phyloP scores from a whole-genome alignment of 2,329 filamentous ascomycete genomes.

The Helminthosporium solani region DNA sequence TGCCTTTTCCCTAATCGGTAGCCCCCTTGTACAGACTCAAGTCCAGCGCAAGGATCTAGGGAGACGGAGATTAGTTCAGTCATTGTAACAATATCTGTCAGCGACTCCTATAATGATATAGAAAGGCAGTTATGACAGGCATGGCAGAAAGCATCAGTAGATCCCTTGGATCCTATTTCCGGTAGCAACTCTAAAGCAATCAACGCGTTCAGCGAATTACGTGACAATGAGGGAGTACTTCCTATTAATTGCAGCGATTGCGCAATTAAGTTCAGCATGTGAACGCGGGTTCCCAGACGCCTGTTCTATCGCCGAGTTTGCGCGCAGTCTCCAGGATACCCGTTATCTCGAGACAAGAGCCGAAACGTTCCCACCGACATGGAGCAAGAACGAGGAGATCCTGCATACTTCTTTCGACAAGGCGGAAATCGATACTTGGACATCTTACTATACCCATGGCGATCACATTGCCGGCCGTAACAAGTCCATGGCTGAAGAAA shows the following conservation, averaged over 20 bases:
- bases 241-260: neutral
- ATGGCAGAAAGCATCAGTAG: no score
- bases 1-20: neutral
- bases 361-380: slow-evolving; percentile 20
- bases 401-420: slow-evolving; percentile 29
- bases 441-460: slow-evolving; percentile 34
- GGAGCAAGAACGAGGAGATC: slow-evolving; percentile 29
- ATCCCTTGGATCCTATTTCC: neutral
- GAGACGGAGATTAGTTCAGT: neutral
- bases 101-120: neutral
- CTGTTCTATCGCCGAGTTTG: neutral
- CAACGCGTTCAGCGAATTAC: neutral
- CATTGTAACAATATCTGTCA: neutral
- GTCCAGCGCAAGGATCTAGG: neutral
- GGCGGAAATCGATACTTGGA: slow-evolving; percentile 28
- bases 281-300: neutral
- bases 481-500: slow-evolving; percentile 31
- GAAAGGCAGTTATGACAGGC: neutral
- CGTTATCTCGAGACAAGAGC: neutral
- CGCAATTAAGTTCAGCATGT: neutral
- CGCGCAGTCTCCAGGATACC: neutral
- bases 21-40: neutral
- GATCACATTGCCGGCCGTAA: slow-evolving; percentile 35
- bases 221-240: neutral
- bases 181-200: neutral